phyloP scores from a whole-genome alignment of 169 alveolate species.

The Sarcocystis neurona region DNA sequence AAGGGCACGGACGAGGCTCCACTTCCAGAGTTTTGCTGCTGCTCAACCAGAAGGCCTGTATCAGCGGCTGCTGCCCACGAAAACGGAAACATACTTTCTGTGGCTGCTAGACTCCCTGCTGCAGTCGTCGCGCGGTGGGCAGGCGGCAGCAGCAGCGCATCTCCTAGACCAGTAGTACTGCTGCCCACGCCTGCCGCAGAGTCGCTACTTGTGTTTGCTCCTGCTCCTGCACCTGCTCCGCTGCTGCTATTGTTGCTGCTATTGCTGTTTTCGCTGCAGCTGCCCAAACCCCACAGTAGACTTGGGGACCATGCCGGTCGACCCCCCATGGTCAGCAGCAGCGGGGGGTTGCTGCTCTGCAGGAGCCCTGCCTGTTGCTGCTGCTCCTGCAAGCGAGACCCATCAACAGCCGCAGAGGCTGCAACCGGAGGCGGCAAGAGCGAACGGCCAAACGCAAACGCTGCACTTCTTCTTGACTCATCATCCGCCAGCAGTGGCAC shows the following conservation, averaged over 20 bases:
- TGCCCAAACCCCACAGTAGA: background rate
- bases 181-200: constrained; percentile 43
- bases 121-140: background rate
- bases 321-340: background rate
- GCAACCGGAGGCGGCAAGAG: background rate
- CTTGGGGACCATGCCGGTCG: constrained; percentile 4
- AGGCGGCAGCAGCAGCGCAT: constrained; percentile 18
- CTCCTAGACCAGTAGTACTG: background rate
- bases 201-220: background rate
- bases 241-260: constrained; percentile 14
- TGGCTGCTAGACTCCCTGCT: constrained; percentile 23
- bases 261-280: background rate
- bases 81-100: background rate
- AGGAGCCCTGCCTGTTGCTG: no score
- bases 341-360: no score
- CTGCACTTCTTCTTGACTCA: no score
- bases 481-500: no score
- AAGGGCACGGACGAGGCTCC: background rate
- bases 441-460: background rate
- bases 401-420: no score
- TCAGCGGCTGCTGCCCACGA: constrained; percentile 33
- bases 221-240: constrained; percentile 37
- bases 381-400: no score
- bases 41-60: background rate
- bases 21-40: background rate